phyloP scores from a whole-genome alignment of 2,329 filamentous ascomycete genomes.

The Ophiostoma piceae region DNA sequence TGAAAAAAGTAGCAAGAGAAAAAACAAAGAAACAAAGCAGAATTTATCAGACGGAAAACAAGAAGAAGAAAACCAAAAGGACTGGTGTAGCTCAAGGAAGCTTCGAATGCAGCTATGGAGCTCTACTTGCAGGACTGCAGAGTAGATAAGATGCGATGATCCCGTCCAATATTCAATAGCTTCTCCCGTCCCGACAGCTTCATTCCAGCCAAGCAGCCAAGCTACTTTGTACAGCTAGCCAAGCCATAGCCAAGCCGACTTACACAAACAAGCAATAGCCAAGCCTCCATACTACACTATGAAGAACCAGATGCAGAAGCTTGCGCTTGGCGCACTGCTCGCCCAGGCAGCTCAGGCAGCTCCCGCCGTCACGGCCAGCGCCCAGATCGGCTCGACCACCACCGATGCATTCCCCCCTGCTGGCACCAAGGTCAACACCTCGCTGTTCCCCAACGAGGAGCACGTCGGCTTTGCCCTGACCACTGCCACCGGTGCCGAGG shows the following conservation, averaged over 20 bases:
- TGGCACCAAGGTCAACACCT: background rate
- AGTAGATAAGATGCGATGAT: background rate
- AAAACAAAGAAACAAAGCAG: background rate
- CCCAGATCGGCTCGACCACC: background rate
- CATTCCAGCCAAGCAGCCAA: constrained; percentile 5
- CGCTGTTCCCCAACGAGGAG: constrained; percentile 5
- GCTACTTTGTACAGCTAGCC: background rate
- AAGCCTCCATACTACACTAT: background rate
- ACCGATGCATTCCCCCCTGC: background rate
- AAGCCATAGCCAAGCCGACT: background rate
- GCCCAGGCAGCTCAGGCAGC: background rate
- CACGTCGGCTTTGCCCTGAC: background rate
- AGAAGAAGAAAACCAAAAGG: background rate
- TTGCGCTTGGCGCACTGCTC: constrained; percentile 9
- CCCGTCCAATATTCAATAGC: background rate
- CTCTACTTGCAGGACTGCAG: background rate
- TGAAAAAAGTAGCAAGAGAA: background rate
- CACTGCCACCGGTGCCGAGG: background rate
- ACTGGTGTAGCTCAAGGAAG: background rate
- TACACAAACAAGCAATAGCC: constrained; percentile 1
- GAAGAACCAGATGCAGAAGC: constrained; percentile 4
- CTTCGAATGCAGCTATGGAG: background rate
- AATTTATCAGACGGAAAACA: background rate
- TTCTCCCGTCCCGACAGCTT: background rate
- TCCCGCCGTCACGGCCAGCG: background rate